Percentiles rank a stretch among this genome's conserved stretches.
Conservation (phyloP, 1,139 yeast species). For the Debaryomycetaceae sp. region DNA sequence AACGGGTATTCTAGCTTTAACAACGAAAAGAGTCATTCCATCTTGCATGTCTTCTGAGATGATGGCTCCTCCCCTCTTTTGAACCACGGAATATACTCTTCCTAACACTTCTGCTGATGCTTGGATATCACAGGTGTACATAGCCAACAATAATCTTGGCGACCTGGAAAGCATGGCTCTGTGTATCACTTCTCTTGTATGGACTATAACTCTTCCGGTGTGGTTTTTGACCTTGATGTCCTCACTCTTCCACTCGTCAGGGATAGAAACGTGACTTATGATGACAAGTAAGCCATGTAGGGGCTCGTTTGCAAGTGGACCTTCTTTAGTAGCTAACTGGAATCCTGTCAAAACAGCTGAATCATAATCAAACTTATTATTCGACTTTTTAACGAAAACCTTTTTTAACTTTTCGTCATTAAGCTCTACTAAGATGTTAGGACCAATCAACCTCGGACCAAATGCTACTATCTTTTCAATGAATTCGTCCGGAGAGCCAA, state of each 20-base stretch:
- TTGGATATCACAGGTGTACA: conserved; percentile 92
- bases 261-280: conserved; percentile 22
- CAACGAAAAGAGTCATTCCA: conserved; percentile 93
- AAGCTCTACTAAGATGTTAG: conserved; percentile 68
- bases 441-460: conserved; percentile 77
- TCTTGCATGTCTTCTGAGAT: conserved; percentile 94
- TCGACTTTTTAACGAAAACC: conserved; percentile 14
- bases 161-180: conserved; percentile 72
- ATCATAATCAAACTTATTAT: conserved; percentile 47
- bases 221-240: conserved; percentile 32
- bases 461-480: conserved; percentile 56
- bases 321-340: conserved; percentile 76
- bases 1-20: conserved; percentile 84
- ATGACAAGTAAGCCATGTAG: conserved; percentile 74
- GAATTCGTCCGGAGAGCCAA: conserved; percentile 18
- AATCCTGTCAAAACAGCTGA: conserved; percentile 78
- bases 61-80: conserved; percentile 80
- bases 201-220: conserved; percentile 70
- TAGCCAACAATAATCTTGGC: conserved; percentile 86
- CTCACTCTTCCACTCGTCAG: conserved; percentile 28
- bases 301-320: conserved; percentile 87
- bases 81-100: conserved; percentile 91
- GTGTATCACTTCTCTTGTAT: conserved; percentile 72
- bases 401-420: conserved; percentile 31
- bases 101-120: conserved; percentile 94